Conservation (phyloP, 495 filamentous ascomycete species). For the Aspergillus sclerotiicarbonarius region DNA sequence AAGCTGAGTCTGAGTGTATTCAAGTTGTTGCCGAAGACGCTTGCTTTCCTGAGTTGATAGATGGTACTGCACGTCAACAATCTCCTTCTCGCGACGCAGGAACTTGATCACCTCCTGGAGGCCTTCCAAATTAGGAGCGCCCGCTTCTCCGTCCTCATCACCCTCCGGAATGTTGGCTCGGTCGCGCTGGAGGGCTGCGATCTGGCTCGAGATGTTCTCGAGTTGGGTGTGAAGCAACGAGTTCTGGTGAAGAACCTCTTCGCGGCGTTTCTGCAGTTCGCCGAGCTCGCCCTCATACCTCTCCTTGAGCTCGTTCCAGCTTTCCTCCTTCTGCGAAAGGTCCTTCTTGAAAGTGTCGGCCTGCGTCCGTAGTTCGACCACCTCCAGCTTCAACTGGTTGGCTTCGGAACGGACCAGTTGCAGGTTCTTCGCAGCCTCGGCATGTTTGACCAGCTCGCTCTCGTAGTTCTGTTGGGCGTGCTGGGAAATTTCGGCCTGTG, state of each 20-base stretch:
- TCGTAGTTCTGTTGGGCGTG: conserved; percentile 96
- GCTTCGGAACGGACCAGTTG: conserved; percentile 74
- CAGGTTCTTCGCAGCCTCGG: conserved; percentile 80
- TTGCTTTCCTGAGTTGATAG: conserved; percentile 81
- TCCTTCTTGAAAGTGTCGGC: conserved; percentile 77
- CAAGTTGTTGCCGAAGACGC: conserved; percentile 82
- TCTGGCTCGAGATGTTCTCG: conserved; percentile 75
- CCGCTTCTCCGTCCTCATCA: conserved; percentile 37
- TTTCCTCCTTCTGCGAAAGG: conserved; percentile 76
- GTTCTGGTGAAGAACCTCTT: conserved; percentile 82
- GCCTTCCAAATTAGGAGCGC: conserved; percentile 59
- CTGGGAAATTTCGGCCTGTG: conserved; percentile 88
- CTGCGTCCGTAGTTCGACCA: conserved; percentile 68
- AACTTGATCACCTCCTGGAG: conserved; percentile 87
- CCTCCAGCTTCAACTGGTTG: conserved; percentile 75
- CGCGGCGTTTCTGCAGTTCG: conserved; percentile 72
- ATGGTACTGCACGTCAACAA: conserved; percentile 92
- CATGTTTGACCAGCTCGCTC: conserved; percentile 87
- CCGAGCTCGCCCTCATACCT: conserved; percentile 78
- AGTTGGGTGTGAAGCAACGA: conserved; percentile 84
- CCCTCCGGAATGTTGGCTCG: conserved; percentile 54
- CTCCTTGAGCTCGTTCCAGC: conserved; percentile 78
- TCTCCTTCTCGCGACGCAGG: conserved; percentile 94
- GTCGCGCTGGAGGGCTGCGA: conserved; percentile 71
- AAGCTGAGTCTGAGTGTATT: conserved; percentile 79